These are phyloP conservation scores for Solanum dulcamara DNA, from an alignment of 257 asterid genomes.

Conservation along the genomic window DNA sequence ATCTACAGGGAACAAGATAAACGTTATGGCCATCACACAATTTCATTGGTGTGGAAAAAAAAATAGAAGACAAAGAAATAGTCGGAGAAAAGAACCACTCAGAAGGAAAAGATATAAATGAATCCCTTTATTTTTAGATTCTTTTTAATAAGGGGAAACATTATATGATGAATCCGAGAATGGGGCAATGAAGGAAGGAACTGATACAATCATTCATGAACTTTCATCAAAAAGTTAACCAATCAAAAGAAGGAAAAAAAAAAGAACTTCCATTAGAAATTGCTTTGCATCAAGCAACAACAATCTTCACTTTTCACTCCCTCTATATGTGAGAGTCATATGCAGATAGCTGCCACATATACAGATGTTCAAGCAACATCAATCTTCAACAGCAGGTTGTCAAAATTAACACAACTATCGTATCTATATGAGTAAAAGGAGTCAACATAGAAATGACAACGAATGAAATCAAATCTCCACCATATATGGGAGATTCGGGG, in stretches of 20 bases:
- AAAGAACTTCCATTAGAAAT: not conserved
- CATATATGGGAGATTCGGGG: not conserved
- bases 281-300: not conserved
- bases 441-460: not conserved
- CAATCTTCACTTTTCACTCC: not conserved
- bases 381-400: not conserved
- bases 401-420: not conserved
- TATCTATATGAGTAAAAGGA: not conserved
- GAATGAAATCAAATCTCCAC: not conserved
- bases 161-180: not conserved
- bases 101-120: not conserved
- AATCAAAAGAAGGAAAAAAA: not conserved
- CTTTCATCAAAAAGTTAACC: not conserved
- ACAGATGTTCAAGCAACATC: not conserved
- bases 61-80: not conserved
- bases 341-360: not conserved
- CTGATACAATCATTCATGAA: not conserved
- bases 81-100: not conserved
- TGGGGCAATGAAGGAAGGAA: not conserved
- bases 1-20: constrained; percentile 24
- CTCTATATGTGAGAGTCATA: not conserved
- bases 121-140: not conserved
- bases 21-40: not conserved
- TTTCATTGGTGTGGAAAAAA: not conserved
- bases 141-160: not conserved